These are phyloP conservation scores for Wickerhamiella vanderwaltii DNA, from an alignment of 805 yeast genomes.

Conservation along the genomic window DNA sequence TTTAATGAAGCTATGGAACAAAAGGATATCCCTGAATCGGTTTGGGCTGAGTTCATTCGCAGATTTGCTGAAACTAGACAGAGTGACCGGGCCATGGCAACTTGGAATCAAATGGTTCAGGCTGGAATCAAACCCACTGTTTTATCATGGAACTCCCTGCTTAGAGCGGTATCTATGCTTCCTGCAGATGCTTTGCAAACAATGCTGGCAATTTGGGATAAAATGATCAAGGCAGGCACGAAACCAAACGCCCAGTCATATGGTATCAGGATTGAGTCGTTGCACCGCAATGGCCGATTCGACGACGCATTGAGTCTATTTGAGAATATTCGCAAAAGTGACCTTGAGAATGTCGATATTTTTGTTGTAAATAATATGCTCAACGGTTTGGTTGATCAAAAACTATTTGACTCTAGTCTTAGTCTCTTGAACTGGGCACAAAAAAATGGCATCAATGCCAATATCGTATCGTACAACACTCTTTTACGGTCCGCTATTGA, in stretches of 20 bases:
- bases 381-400: slow-evolving; percentile 34
- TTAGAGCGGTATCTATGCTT: slow-evolving; percentile 34
- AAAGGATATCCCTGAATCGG: slow-evolving; percentile 19
- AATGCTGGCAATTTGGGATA: slow-evolving; percentile 26
- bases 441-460: slow-evolving; percentile 32
- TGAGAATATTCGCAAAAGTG: slow-evolving; percentile 27
- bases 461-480: slow-evolving; percentile 40
- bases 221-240: slow-evolving; percentile 30
- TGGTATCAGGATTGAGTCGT: slow-evolving; percentile 38
- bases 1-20: slow-evolving; percentile 22
- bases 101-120: slow-evolving; percentile 40
- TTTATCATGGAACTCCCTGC: slow-evolving; percentile 47
- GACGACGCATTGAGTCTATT: slow-evolving; percentile 34
- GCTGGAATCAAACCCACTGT: slow-evolving; percentile 33
- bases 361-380: slow-evolving; percentile 35
- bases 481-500: slow-evolving; percentile 36
- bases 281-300: slow-evolving; percentile 32
- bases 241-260: slow-evolving; percentile 39
- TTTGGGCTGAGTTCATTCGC: slow-evolving; percentile 24
- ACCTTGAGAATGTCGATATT: slow-evolving; percentile 28
- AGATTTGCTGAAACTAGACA: slow-evolving; percentile 25
- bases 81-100: slow-evolving; percentile 23
- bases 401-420: slow-evolving; percentile 36
- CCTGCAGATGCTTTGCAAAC: slow-evolving; percentile 24
- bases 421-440: slow-evolving; percentile 28